Conservation (phyloP, 2,329 filamentous ascomycete species). For the Verticillium klebahnii region DNA sequence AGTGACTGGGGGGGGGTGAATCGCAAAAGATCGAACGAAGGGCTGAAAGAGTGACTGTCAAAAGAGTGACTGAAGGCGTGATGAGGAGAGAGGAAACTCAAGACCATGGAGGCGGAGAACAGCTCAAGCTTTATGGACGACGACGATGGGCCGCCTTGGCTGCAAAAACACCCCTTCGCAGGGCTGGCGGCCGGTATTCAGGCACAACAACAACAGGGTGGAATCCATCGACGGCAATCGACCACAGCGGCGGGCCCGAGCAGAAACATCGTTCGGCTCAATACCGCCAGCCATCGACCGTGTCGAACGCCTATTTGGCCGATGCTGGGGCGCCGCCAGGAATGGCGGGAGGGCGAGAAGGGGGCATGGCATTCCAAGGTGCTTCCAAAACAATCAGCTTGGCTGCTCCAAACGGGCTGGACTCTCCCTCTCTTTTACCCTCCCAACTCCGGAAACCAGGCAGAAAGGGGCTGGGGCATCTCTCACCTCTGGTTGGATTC, state of each 20-base stretch:
- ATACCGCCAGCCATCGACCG: neutral
- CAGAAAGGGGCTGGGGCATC: neutral
- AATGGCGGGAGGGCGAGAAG: neutral
- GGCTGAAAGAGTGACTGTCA: slow-evolving; percentile 5
- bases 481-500: neutral
- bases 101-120: neutral
- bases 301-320: neutral
- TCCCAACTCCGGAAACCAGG: neutral
- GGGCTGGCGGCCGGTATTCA: neutral
- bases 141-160: neutral
- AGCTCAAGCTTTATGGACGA: slow-evolving; percentile 2
- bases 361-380: neutral
- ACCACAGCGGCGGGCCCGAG: neutral
- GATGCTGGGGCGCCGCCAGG: neutral
- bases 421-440: neutral
- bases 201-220: neutral
- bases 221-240: neutral
- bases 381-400: neutral
- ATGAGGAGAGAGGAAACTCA: slow-evolving; percentile 6
- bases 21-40: neutral
- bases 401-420: neutral
- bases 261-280: neutral
- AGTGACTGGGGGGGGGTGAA: neutral
- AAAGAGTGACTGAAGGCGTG: slow-evolving; percentile 5
- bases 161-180: neutral